Evolutionary conservation across 139 green algal species (phyloP).

Genomic region (Auxenochlorella protothecoides): DNA sequence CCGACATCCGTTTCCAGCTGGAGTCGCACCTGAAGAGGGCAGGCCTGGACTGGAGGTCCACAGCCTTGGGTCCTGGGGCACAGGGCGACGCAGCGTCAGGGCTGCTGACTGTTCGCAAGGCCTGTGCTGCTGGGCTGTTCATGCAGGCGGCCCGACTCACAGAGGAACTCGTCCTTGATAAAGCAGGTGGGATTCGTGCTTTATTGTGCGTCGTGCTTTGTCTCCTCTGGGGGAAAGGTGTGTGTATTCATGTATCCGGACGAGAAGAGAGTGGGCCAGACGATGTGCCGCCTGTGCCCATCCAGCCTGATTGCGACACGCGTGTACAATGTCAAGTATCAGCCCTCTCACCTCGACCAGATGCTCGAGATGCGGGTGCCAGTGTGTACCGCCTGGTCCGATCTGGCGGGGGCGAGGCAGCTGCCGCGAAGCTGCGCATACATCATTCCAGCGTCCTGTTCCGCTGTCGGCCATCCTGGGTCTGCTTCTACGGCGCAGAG

Average conservation of each 20-base stretch:
- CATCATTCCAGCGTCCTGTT: constrained; percentile 48
- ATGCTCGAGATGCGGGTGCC: constrained; percentile 41
- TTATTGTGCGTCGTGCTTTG: no score
- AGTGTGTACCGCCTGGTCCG: constrained; percentile 86
- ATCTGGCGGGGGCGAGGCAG: constrained; percentile 48
- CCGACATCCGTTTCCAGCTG: constrained; percentile 76
- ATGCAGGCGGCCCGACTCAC: constrained; percentile 88
- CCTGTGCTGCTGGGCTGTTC: constrained; percentile 90
- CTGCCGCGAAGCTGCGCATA: constrained; percentile 36
- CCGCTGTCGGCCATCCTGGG: constrained; percentile 37
- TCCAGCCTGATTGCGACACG: no score
- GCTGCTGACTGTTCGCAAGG: constrained; percentile 64
- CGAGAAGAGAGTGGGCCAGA: no score
- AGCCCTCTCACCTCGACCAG: no score
- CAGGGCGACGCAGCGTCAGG: background rate
- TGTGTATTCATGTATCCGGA: no score
- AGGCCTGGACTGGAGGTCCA: constrained; percentile 4
- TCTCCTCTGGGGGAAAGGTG: no score
- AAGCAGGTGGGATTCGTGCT: constrained; percentile 13
- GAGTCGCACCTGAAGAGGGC: constrained; percentile 37
- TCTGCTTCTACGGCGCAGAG: constrained; percentile 45
- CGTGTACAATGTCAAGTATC: no score
- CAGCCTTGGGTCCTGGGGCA: no score
- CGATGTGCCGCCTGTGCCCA: no score
- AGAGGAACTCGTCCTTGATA: constrained; percentile 73